Conservation (phyloP, 495 filamentous ascomycete genomes). For the Xylaria venustula region DNA sequence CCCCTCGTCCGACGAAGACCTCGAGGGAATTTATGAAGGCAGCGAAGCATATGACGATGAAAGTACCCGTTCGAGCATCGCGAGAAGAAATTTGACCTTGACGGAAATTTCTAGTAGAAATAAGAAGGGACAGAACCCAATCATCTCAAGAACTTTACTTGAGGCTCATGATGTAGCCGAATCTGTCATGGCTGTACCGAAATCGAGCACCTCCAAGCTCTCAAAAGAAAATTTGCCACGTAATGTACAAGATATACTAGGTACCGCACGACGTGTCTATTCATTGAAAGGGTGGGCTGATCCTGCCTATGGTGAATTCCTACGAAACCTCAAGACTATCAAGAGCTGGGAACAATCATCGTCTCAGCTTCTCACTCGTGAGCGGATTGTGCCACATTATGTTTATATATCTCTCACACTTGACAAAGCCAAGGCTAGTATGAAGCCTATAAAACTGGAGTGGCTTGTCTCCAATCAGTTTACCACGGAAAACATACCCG, state of each 20-base stretch:
- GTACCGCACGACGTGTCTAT: constrained; percentile 12
- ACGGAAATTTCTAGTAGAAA: constrained; percentile 10
- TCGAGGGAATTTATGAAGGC: constrained; percentile 10
- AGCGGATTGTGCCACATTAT: constrained; percentile 27
- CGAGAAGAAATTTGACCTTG: not conserved
- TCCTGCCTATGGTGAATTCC: constrained; percentile 36
- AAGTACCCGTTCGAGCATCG: not conserved
- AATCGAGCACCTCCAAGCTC: constrained; percentile 30
- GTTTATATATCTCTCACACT: constrained; percentile 37
- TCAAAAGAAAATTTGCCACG: constrained; percentile 33
- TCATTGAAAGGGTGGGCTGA: constrained; percentile 34
- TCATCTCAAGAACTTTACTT: constrained; percentile 21
- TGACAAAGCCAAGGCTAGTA: constrained; percentile 15
- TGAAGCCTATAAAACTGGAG: constrained; percentile 22
- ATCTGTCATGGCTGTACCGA: constrained; percentile 30
- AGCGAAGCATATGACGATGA: constrained; percentile 3
- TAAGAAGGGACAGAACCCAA: constrained; percentile 24
- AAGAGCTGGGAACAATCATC: constrained; percentile 41
- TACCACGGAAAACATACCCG: constrained; percentile 42
- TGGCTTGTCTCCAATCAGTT: constrained; percentile 38
- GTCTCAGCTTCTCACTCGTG: constrained; percentile 22
- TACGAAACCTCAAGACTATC: constrained; percentile 33
- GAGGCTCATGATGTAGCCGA: constrained; percentile 26
- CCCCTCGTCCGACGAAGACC: constrained; percentile 18
- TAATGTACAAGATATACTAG: constrained; percentile 33